Evolutionary conservation across 495 filamentous ascomycete species (phyloP).

Genomic region (Penicillium coprophilum): DNA sequence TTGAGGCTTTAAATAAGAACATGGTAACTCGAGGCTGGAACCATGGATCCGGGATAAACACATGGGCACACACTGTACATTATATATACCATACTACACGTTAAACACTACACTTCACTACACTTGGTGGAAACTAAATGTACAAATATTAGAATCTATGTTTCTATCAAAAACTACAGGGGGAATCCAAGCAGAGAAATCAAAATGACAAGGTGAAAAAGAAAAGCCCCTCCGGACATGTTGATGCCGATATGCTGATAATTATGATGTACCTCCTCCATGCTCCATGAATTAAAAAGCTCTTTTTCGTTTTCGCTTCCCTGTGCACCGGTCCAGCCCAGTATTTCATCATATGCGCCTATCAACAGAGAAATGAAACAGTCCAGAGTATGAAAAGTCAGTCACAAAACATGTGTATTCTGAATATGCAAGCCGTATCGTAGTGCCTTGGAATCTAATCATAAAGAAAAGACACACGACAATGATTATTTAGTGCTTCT

Average conservation of each 20-base stretch:
- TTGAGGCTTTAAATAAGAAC: too few species aligned
- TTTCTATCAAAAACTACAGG: constrained; percentile 26
- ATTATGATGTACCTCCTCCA: constrained; percentile 26
- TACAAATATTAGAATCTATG: constrained; percentile 30
- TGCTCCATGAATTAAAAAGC: constrained; percentile 25
- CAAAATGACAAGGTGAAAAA: constrained; percentile 15
- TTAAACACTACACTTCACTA: too few species aligned
- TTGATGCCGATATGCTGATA: constrained; percentile 29
- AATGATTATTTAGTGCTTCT: constrained; percentile 39
- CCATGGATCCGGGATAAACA: background rate
- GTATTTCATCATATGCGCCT: constrained; percentile 34
- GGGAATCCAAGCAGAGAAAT: constrained; percentile 19
- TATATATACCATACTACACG: too few species aligned
- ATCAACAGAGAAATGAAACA: constrained; percentile 26
- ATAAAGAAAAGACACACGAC: constrained; percentile 13
- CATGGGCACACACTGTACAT: background rate
- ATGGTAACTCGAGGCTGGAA: background rate
- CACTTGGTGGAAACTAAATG: constrained; percentile 9
- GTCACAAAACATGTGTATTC: background rate
- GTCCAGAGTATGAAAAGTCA: constrained; percentile 2
- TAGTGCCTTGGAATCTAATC: constrained; percentile 3
- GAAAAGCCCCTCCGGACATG: constrained; percentile 18
- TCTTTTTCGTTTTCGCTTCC: constrained; percentile 25
- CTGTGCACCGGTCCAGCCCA: constrained; percentile 32
- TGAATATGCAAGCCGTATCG: background rate